These are phyloP conservation scores for Dalechampia spathulata DNA, from an alignment of 441 rosid genomes.

Conservation along the genomic window DNA sequence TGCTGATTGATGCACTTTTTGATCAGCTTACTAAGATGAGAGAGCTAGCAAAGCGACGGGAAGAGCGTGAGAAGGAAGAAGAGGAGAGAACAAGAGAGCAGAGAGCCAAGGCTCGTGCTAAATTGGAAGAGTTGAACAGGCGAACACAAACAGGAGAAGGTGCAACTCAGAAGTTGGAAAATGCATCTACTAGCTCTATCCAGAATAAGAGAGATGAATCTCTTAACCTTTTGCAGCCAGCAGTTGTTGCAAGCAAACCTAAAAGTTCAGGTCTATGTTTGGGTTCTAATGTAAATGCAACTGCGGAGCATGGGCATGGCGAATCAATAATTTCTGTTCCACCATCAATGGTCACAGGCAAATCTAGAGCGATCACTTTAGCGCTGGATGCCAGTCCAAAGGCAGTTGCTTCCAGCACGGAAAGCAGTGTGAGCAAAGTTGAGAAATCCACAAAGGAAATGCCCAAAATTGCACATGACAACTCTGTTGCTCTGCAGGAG, in stretches of 20 bases:
- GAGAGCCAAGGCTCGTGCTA: conserved; percentile 80
- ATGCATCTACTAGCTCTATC: conserved; percentile 20
- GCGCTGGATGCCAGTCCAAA: conserved; percentile 18
- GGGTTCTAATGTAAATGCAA: conserved; percentile 18
- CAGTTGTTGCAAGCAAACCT: conserved; percentile 15
- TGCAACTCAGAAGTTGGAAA: conserved; percentile 36
- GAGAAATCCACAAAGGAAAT: conserved; percentile 33
- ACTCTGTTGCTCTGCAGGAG: conserved; percentile 17
- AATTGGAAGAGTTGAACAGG: conserved; percentile 77
- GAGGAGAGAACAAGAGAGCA: conserved; percentile 80
- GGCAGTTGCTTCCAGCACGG: conserved; percentile 21
- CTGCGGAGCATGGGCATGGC: conserved; percentile 28
- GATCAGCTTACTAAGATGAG: conserved; percentile 63
- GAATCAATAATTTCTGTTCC: conserved; percentile 24
- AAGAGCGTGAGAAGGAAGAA: conserved; percentile 69
- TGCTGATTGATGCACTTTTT: conserved; percentile 17
- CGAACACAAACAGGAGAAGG: conserved; percentile 46
- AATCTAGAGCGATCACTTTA: conserved; percentile 20
- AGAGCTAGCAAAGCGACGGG: conserved; percentile 66
- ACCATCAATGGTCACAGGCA: conserved; percentile 18
- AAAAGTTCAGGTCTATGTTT: conserved; percentile 19
- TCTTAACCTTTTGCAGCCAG: conserved; percentile 21
- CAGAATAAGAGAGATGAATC: conserved; percentile 33
- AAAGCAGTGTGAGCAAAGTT: conserved; percentile 18
- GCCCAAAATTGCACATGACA: conserved; percentile 23